A percentile compares a stretch with the other conserved stretches of the same genome.
These are phyloP conservation scores for Pneumocystis murina DNA, from an alignment of 1,139 yeast genomes.

Conservation along the genomic window DNA sequence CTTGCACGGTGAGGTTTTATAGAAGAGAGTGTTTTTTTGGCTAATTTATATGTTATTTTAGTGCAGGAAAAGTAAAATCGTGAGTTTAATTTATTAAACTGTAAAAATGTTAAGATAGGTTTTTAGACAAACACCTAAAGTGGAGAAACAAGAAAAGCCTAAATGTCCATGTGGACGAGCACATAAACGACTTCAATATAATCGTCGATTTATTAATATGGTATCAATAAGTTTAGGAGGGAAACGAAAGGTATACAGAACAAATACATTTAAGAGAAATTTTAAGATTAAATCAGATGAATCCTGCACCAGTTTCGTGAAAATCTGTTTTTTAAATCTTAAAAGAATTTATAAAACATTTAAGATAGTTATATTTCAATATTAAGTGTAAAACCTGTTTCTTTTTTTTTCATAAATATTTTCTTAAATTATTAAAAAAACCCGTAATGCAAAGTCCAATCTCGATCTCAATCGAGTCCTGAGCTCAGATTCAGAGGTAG, in stretches of 20 bases:
- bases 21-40: neutral
- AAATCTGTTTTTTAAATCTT: neutral
- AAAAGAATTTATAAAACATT: neutral
- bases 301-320: neutral
- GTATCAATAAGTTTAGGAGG: constrained; percentile 76
- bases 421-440: too few species aligned
- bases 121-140: constrained; percentile 64
- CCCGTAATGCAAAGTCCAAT: too few species aligned
- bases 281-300: neutral
- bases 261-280: neutral
- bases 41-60: neutral
- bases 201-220: constrained; percentile 98
- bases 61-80: constrained; percentile 1
- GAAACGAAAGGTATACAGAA: constrained; percentile 65
- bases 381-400: too few species aligned
- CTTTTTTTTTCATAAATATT: too few species aligned
- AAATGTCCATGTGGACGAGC: constrained; percentile 81
- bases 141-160: constrained; percentile 72
- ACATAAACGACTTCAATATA: constrained; percentile 95
- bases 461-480: neutral
- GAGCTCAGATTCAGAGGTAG: neutral
- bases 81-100: neutral
- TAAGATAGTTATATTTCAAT: neutral
- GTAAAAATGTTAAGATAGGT: neutral
- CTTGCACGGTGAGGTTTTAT: neutral